phyloP scores from a whole-genome alignment of 2,329 filamentous ascomycete species.

The Fusarium sororula region DNA sequence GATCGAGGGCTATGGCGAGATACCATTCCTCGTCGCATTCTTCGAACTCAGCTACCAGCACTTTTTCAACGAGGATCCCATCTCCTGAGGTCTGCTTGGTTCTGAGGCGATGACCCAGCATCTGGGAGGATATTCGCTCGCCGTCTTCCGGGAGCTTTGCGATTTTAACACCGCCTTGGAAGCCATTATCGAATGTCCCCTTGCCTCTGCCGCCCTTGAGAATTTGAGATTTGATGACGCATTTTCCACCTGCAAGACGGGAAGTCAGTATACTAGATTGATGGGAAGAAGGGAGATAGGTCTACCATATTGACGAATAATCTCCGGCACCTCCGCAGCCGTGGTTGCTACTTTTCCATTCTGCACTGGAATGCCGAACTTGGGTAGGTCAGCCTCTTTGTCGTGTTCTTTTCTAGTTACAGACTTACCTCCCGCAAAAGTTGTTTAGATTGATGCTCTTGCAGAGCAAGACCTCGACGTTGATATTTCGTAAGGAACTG shows the following conservation, averaged over 20 bases:
- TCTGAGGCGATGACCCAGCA: neutral
- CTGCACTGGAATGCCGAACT: neutral
- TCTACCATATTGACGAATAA: neutral
- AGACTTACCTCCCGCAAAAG: neutral
- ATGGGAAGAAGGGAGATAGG: rapidly evolving
- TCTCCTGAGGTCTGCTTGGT: neutral
- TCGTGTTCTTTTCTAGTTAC: rapidly evolving
- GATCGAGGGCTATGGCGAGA: neutral
- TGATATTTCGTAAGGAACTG: neutral
- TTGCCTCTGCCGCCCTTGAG: neutral
- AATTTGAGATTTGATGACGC: neutral
- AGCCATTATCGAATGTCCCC: neutral
- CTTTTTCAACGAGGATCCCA: neutral
- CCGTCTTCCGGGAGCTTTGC: neutral
- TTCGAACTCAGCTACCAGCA: neutral
- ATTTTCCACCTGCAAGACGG: neutral
- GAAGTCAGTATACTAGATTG: neutral
- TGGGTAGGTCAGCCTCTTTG: neutral
- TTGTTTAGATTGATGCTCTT: neutral
- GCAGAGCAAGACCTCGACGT: neutral
- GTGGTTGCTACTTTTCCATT: neutral
- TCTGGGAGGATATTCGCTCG: neutral
- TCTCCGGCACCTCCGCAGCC: neutral
- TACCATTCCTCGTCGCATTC: neutral
- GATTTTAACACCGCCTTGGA: neutral